Base-by-base conservation (phyloP, 352 stramenopile species). In the Phytophthora meadii region DNA sequence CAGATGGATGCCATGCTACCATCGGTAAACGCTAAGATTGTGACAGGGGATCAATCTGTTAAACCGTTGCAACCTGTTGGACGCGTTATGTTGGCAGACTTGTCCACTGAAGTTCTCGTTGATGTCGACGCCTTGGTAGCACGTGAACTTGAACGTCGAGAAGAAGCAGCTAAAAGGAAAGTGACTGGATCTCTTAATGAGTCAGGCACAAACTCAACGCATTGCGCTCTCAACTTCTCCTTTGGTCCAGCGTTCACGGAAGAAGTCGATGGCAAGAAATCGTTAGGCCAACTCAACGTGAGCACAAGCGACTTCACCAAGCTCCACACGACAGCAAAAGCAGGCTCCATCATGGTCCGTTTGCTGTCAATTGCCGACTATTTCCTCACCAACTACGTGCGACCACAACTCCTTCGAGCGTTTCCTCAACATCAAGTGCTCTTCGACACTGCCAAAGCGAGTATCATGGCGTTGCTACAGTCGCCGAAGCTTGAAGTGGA, bases 261-360 rank as follows among this genome's bases (percentile, higher is more conserved):
- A 28, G 45, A 32, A 15, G n/a, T 9, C 5, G 41, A 25, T 6
- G 30, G 34, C n/a, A 47, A 19, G 3, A 65, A 34, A 54, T 70
- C 54, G 1, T 54, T 60, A 7, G 62, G 68, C 2, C 68, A 65
- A 42, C 62, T 76, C 34, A 74, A 74, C 1, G 42, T 89, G 24
- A 61, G 65, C 11, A 77, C 82, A 2, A 89, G 81, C 28, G 73
- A 79, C 37, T 86, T 90, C 65, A 90, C 82, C 2, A 88, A 89
- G 63, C 68, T 92, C 32, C 81, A 90, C 37, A 81, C 84, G 0
- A 76, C 61, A 5, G 83, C 79, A 5, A 87, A 84, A 46, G 68
- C 68, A 19, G 83, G 83, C 0, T 84, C 76, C 3, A 87, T 90
- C 48, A 65, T 70, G 19, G 64, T 82, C 10, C 72, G 70, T 4